Conservation (phyloP, 805 yeast species). For the Zygoascus tannicola region DNA sequence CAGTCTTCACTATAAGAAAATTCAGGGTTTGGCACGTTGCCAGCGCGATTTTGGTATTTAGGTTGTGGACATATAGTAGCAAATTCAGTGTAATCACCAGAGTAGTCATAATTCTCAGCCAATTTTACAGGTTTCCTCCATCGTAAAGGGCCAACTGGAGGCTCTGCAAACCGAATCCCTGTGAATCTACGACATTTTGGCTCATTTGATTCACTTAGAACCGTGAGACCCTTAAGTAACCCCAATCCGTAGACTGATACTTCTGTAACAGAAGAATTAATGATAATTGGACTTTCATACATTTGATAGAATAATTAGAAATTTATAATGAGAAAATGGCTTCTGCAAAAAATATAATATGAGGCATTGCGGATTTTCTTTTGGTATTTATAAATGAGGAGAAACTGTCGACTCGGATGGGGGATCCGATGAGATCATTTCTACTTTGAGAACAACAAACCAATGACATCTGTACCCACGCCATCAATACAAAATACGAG, state of each 20-base stretch:
- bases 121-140: slow-evolving; percentile 30
- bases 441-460: too few species aligned
- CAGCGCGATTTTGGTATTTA: slow-evolving; percentile 3
- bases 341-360: too few species aligned
- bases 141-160: slow-evolving; percentile 27
- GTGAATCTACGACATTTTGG: slow-evolving; percentile 3
- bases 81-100: slow-evolving; percentile 32
- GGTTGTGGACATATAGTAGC: slow-evolving; percentile 34
- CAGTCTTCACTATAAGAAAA: slow-evolving; percentile 28
- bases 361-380: too few species aligned
- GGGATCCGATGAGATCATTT: too few species aligned
- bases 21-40: slow-evolving; percentile 25
- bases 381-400: too few species aligned
- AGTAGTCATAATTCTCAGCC: slow-evolving; percentile 30
- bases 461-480: too few species aligned
- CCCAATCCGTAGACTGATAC: neutral
- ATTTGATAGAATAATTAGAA: too few species aligned
- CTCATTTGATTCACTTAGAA: neutral
- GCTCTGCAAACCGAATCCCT: slow-evolving; percentile 30
- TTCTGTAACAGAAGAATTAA: neutral
- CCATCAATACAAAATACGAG: too few species aligned
- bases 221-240: neutral
- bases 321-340: too few species aligned
- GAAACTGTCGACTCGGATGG: too few species aligned
- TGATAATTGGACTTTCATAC: slow-evolving; percentile 3